A percentile compares a stretch with the other conserved stretches of the same genome.
Conservation (phyloP, 1,284 basidiomycete genomes). For the Apiotrichum gracile region DNA sequence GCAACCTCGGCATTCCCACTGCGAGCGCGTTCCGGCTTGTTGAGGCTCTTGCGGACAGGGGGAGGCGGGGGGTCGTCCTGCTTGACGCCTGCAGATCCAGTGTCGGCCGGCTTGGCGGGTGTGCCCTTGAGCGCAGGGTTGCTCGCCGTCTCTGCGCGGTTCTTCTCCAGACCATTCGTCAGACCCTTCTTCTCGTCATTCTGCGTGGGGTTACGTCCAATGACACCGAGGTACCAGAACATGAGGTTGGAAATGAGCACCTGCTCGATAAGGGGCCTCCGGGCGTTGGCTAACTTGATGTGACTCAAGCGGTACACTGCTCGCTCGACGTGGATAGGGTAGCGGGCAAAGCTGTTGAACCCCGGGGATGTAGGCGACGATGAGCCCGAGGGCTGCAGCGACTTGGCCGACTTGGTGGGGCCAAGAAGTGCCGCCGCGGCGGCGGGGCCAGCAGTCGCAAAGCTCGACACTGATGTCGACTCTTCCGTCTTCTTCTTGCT, state of each 20-base stretch:
- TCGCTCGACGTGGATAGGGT: constrained; percentile 96
- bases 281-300: constrained; percentile 96
- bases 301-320: constrained; percentile 96
- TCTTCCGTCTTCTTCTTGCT: constrained; percentile 72
- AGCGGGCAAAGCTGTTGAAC: constrained; percentile 64
- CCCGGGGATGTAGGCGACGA: constrained; percentile 55
- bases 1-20: constrained; percentile 69
- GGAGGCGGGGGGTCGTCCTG: constrained; percentile 46
- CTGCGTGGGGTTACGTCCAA: constrained; percentile 60
- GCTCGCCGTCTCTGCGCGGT: constrained; percentile 27
- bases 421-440: constrained; percentile 75
- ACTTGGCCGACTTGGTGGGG: constrained; percentile 69
- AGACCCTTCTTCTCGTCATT: constrained; percentile 45
- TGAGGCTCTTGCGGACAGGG: constrained; percentile 30
- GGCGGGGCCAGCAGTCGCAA: constrained; percentile 63
- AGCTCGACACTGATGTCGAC: constrained; percentile 49
- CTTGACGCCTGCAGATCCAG: constrained; percentile 34
- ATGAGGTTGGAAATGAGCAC: constrained; percentile 98
- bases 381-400: constrained; percentile 34
- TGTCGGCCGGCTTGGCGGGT: constrained; percentile 35
- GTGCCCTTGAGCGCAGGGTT: constrained; percentile 45
- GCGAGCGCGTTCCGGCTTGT: constrained; percentile 42
- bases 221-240: constrained; percentile 99
- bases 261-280: constrained; percentile 93
- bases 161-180: constrained; percentile 45